phyloP scores from a whole-genome alignment of 2,329 filamentous ascomycete genomes.

The Fusarium citri region DNA sequence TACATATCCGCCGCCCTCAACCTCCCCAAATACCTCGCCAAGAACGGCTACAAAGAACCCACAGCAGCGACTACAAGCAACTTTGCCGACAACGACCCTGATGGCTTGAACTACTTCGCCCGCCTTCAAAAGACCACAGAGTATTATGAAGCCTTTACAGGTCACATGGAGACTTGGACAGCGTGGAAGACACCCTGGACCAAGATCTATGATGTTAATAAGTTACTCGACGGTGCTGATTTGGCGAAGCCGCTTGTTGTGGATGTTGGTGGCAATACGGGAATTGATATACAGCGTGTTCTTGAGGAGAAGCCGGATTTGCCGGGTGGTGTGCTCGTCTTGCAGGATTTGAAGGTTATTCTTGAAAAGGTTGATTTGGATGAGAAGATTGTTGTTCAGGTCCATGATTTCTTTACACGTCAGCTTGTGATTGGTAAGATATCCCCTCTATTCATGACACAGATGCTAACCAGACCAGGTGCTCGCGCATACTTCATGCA shows the following conservation, averaged over 20 bases:
- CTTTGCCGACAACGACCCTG: constrained; percentile 17
- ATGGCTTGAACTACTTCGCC: constrained; percentile 31
- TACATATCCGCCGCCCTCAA: constrained; percentile 33
- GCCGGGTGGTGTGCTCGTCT: not conserved
- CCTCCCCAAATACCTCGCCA: constrained; percentile 32
- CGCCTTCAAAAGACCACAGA: constrained; percentile 34
- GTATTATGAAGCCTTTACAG: constrained; percentile 32
- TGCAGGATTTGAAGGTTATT: constrained; percentile 38
- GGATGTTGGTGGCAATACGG: constrained; percentile 34
- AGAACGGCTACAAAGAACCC: constrained; percentile 26
- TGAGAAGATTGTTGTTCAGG: constrained; percentile 20
- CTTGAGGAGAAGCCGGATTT: constrained; percentile 14
- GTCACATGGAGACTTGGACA: constrained; percentile 37
- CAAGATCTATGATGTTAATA: constrained; percentile 29
- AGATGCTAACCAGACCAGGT: constrained; percentile 35
- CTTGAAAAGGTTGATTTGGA: constrained; percentile 6
- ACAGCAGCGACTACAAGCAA: constrained; percentile 20
- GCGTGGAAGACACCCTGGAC: constrained; percentile 39
- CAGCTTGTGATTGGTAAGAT: constrained; percentile 31
- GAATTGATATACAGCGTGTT: constrained; percentile 30
- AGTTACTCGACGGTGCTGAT: constrained; percentile 15
- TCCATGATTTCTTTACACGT: constrained; percentile 33
- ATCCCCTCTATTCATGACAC: no score
- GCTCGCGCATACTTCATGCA: constrained; percentile 59
- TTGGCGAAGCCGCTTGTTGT: constrained; percentile 24